Evolutionary conservation across 768 basidiomycete species (phyloP).

Genomic region (Leucocoprinus birnbaumii): DNA sequence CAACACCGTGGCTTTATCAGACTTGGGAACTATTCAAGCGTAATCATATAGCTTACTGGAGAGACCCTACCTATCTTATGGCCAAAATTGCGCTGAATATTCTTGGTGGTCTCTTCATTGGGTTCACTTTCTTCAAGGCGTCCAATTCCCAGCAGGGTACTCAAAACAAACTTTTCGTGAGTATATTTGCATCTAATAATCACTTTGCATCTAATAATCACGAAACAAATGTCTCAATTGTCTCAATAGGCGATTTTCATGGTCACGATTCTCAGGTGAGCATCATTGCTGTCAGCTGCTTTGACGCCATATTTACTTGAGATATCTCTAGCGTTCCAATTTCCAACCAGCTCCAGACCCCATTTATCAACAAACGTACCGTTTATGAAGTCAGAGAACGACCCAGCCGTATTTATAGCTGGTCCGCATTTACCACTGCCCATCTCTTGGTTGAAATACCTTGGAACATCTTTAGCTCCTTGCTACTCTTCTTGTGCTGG

Average conservation of each 20-base stretch:
- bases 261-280: slow-evolving; percentile 45
- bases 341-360: slow-evolving; percentile 61
- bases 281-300: not conserved
- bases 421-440: slow-evolving; percentile 55
- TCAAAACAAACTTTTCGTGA: slow-evolving; percentile 65
- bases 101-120: slow-evolving; percentile 52
- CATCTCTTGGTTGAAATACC: slow-evolving; percentile 57
- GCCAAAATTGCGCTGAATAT: slow-evolving; percentile 58
- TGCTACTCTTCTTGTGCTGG: slow-evolving; percentile 64
- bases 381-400: slow-evolving; percentile 71
- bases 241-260: slow-evolving; percentile 60
- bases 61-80: slow-evolving; percentile 57
- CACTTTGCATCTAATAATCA: slow-evolving; percentile 4
- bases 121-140: slow-evolving; percentile 61
- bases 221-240: too few relatives aligned
- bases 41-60: slow-evolving; percentile 45
- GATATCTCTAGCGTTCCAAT: slow-evolving; percentile 38
- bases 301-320: not conserved
- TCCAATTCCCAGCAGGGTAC: slow-evolving; percentile 53
- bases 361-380: slow-evolving; percentile 54
- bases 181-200: slow-evolving; percentile 22
- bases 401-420: slow-evolving; percentile 62
- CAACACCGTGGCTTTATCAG: slow-evolving; percentile 53
- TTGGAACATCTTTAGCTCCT: slow-evolving; percentile 58
- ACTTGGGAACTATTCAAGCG: slow-evolving; percentile 40